These are phyloP conservation scores for Sporobolus alterniflorus DNA, from an alignment of 202 grass and related monocot genomes.

Conservation along the genomic window DNA sequence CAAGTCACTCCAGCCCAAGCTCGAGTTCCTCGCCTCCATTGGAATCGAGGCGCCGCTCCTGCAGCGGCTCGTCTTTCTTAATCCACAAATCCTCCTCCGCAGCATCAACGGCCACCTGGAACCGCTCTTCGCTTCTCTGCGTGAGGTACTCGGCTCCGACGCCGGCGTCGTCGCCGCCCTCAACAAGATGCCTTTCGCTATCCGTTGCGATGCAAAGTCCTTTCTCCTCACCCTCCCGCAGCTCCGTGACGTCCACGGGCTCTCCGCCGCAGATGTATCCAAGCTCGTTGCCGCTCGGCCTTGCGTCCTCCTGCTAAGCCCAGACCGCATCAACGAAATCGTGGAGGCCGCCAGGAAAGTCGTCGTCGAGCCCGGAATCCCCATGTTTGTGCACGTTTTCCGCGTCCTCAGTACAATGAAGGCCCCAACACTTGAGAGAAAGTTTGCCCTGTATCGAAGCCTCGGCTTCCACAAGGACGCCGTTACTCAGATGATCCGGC, in stretches of 20 bases:
- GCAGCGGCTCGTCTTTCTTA: slow-evolving; percentile 1
- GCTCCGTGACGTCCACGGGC: slow-evolving; percentile 26
- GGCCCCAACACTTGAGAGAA: slow-evolving; percentile 19
- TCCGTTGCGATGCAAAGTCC: neutral
- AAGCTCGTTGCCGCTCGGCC: slow-evolving; percentile 1
- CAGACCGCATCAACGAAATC: slow-evolving; percentile 23
- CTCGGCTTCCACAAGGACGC: slow-evolving; percentile 22
- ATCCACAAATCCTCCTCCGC: slow-evolving; percentile 26
- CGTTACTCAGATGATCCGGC: slow-evolving; percentile 16
- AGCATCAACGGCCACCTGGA: slow-evolving; percentile 24
- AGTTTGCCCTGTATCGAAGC: slow-evolving; percentile 13
- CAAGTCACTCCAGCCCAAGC: slow-evolving; percentile 42
- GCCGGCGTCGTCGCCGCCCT: slow-evolving; percentile 23
- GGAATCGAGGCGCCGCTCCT: slow-evolving; percentile 33
- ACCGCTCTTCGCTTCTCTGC: slow-evolving; percentile 32
- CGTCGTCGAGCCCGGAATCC: neutral
- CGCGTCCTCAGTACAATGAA: slow-evolving; percentile 2
- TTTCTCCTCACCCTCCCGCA: neutral
- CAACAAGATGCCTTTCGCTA: neutral
- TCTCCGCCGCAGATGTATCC: slow-evolving; percentile 2
- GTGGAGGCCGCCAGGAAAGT: slow-evolving; percentile 10
- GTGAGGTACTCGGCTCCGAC: slow-evolving; percentile 31
- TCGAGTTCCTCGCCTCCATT: slow-evolving; percentile 32
- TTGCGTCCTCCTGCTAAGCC: slow-evolving; percentile 10
- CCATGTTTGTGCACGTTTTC: slow-evolving; percentile 9